These are phyloP conservation scores for Arthrobotrys conoides DNA, from an alignment of 2,329 filamentous ascomycete species.

Conservation along the genomic window DNA sequence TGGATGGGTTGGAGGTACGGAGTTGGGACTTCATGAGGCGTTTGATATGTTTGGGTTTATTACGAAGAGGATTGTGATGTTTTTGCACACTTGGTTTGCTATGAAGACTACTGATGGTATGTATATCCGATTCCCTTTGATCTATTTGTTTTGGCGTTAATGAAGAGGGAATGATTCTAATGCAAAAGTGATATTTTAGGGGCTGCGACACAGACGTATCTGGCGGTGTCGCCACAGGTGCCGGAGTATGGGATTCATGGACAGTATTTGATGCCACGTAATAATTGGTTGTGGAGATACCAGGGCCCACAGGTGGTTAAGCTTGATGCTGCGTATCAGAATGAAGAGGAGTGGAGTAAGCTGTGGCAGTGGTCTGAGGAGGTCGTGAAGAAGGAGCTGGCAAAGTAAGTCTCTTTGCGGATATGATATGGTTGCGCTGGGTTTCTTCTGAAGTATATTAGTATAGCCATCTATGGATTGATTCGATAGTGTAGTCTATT, in stretches of 20 bases:
- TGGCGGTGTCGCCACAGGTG: constrained; percentile 55
- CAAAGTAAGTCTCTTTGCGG: neutral
- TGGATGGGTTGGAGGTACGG: constrained; percentile 52
- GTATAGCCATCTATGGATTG: neutral
- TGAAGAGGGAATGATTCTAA: constrained; percentile 10
- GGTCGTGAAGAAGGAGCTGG: constrained; percentile 48
- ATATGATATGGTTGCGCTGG: neutral
- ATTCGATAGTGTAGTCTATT: neutral
- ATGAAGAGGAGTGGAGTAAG: constrained; percentile 60
- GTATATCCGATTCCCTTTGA: neutral
- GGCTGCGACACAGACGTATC: constrained; percentile 62
- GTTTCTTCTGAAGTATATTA: neutral
- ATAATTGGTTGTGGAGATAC: constrained; percentile 60
- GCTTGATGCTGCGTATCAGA: constrained; percentile 45
- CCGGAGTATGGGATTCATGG: constrained; percentile 58
- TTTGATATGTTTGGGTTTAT: constrained; percentile 35
- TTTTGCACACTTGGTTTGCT: constrained; percentile 18
- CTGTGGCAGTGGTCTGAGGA: constrained; percentile 62
- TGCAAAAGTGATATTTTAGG: constrained; percentile 39
- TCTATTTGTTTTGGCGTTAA: neutral
- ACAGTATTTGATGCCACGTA: constrained; percentile 55
- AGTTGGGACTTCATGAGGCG: constrained; percentile 36
- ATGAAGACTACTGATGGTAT: constrained; percentile 38
- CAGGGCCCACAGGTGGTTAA: constrained; percentile 53
- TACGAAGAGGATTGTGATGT: constrained; percentile 2